Conservation (phyloP, 768 basidiomycete species). For the Sporobolomyces phaffii region DNA sequence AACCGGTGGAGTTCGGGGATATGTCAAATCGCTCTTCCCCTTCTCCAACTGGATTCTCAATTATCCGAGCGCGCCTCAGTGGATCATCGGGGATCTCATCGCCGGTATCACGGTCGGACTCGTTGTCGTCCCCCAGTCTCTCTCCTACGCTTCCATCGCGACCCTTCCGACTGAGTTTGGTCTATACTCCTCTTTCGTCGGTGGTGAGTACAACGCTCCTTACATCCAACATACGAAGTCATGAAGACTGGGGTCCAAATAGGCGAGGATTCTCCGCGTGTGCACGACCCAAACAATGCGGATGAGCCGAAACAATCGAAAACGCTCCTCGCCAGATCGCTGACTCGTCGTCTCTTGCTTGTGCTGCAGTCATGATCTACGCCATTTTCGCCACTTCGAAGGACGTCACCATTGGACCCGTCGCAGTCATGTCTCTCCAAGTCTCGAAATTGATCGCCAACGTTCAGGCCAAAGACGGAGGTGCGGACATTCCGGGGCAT, state of each 20-base stretch:
- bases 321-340: not conserved
- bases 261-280: no score
- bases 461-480: conserved; percentile 30
- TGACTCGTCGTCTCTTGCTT: not conserved
- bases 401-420: conserved; percentile 96
- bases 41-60: conserved; percentile 33
- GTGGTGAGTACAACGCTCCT: no score
- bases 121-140: conserved; percentile 83
- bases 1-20: not conserved
- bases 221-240: no score
- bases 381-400: conserved; percentile 97
- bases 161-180: conserved; percentile 81
- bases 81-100: conserved; percentile 41
- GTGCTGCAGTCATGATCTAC: conserved; percentile 73
- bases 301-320: no score
- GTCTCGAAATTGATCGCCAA: conserved; percentile 45
- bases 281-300: no score
- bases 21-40: conserved; percentile 20
- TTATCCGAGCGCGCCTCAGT: conserved; percentile 30
- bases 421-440: conserved; percentile 94
- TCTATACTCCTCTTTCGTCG: conserved; percentile 91
- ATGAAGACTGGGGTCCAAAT: no score
- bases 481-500: conserved; percentile 50
- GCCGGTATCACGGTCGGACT: conserved; percentile 58
- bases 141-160: conserved; percentile 54